Evolutionary conservation across 495 filamentous ascomycete species (phyloP), one percentile per base, ranked within the genome.

Genomic region (Penicillium angulare): DNA sequence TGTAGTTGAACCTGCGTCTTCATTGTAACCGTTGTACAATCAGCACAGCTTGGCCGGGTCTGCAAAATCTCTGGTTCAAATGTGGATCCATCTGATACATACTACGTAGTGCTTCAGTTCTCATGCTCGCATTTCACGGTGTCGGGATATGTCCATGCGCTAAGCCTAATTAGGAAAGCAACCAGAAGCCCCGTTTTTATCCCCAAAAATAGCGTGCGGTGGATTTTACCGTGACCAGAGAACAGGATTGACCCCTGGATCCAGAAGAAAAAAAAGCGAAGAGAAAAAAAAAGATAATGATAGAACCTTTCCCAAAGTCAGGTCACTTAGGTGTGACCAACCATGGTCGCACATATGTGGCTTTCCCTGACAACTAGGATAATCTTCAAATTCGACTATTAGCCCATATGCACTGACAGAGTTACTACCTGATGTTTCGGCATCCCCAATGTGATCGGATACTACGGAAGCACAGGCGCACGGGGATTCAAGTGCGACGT

Each of bases 391-490:
- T 31, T 2, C 27, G 8, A 31, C 13, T 12, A 31, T 31, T n/a
- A n/a, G 27, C 13, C 27, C 8, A 31, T 31, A 12, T 31, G 8
- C 27, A 2, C 27, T 9, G 27, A 31, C 27, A 9, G 13, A 12
- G 27, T 31, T 31, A 27, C 27, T 31, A 31, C 27, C 27, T 41
- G 29, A 35, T 46, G 43, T 46, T 29, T 46, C 43, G 43, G 43
- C 43, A 46, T 1, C 16, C 0, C 31, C 29, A 7, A 41, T 13
- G n/a, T n/a, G 22, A 48, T 57, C 51, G 56, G 56, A 59, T 55
- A 47, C 21, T 18, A 52, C 51, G 56, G 56, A 59, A 52, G 50
- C 49, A 47, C 41, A 33, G 38, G 35, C 48, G 52, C 56, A 59
- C 56, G 52, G 51, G 42, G 51, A 48, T 39, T 10, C 29, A 18